Percentiles rank a stretch among this genome's conserved stretches.
phyloP scores from a whole-genome alignment of 148 eudicot species.

The Chenopodium quinoa region DNA sequence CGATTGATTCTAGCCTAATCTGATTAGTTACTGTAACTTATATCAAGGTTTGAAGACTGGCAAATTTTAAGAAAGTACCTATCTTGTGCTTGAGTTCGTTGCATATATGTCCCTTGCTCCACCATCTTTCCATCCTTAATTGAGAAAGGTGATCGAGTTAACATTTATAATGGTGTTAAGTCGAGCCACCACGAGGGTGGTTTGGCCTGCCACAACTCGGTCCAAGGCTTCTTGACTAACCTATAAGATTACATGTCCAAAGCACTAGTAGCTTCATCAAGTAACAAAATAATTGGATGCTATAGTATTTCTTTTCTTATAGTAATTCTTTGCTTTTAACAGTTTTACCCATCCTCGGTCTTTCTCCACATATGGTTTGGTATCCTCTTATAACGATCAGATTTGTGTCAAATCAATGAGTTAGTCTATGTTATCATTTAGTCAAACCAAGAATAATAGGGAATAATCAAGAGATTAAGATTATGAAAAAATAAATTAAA shows the following conservation, averaged over 20 bases:
- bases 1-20: too few relatives aligned
- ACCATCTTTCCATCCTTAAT: too few relatives aligned
- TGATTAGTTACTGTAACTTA: too few relatives aligned
- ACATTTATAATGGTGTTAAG: constrained; percentile 75
- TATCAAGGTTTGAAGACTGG: too few relatives aligned
- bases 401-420: constrained; percentile 28
- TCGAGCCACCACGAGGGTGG: constrained; percentile 63
- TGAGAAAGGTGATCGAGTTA: constrained; percentile 51
- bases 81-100: too few relatives aligned
- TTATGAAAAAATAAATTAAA: too few relatives aligned
- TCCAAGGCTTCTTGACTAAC: constrained; percentile 80
- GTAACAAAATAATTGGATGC: constrained; percentile 66
- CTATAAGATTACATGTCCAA: constrained; percentile 83
- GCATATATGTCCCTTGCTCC: too few relatives aligned
- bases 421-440: not conserved
- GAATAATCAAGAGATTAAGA: too few relatives aligned
- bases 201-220: constrained; percentile 69
- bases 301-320: constrained; percentile 32
- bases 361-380: constrained; percentile 78
- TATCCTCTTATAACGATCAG: constrained; percentile 59
- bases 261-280: constrained; percentile 93
- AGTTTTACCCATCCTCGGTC: constrained; percentile 54
- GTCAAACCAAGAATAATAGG: too few relatives aligned
- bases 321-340: constrained; percentile 67
- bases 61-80: too few relatives aligned